These are phyloP conservation scores for Tylopilus subfusipes DNA, from an alignment of 768 basidiomycete genomes.

Conservation along the genomic window DNA sequence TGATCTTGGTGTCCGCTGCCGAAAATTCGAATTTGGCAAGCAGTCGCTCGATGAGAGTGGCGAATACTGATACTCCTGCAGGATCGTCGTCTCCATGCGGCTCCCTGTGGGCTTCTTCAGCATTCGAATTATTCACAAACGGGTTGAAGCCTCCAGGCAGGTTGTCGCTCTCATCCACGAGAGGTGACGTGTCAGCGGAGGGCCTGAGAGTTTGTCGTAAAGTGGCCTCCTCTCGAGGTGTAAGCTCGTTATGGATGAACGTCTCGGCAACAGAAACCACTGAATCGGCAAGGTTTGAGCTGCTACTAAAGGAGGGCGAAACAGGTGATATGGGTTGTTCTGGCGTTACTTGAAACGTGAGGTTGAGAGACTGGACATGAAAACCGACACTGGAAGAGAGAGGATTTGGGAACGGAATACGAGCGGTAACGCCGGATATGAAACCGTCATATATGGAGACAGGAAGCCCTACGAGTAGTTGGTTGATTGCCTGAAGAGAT, in stretches of 20 bases:
- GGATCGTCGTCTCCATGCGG: conserved; percentile 51
- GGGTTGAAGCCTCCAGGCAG: conserved; percentile 69
- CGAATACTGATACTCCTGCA: conserved; percentile 75
- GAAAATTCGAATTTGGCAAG: conserved; percentile 78
- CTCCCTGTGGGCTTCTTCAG: conserved; percentile 35
- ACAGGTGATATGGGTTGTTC: conserved; percentile 14
- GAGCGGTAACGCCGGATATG: conserved; percentile 69
- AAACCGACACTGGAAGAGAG: conserved; percentile 69
- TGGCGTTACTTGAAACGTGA: conserved; percentile 53
- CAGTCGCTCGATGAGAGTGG: conserved; percentile 73
- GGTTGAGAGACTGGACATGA: conserved; percentile 62
- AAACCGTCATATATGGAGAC: conserved; percentile 66
- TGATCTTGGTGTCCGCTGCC: conserved; percentile 62
- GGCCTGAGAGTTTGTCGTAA: conserved; percentile 67
- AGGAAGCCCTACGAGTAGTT: conserved; percentile 60
- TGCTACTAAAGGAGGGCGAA: conserved; percentile 13
- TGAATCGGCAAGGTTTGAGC: conserved; percentile 63
- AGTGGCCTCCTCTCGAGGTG: conserved; percentile 63
- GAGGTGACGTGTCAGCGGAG: conserved; percentile 30
- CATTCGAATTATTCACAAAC: conserved; percentile 34
- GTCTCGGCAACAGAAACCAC: conserved; percentile 82
- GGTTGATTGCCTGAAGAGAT: conserved; percentile 69
- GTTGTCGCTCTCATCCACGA: conserved; percentile 37
- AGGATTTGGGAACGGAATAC: conserved; percentile 84
- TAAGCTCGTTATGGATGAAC: conserved; percentile 82